Evolutionary conservation across 106 monocot species (phyloP).

Genomic region (Phalaenopsis equestris): DNA sequence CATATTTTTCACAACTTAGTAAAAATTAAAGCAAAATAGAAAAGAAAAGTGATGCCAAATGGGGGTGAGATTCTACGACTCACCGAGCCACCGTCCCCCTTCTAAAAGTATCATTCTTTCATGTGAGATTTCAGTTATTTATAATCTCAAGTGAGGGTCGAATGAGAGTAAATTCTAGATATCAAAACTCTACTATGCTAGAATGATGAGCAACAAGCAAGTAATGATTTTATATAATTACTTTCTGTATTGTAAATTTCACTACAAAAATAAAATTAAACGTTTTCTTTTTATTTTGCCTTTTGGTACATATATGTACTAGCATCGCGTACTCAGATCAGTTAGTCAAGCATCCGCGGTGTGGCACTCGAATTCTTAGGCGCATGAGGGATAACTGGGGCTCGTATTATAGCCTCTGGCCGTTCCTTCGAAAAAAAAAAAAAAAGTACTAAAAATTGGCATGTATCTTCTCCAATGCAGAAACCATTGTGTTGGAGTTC

Average conservation of each 20-base stretch:
- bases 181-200: neutral
- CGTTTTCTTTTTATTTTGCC: neutral
- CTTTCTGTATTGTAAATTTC: neutral
- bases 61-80: no score
- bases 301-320: neutral
- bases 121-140: neutral
- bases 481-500: constrained; percentile 33
- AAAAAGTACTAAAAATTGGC: no score
- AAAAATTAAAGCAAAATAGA: no score
- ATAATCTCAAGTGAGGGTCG: neutral
- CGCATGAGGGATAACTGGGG: no score
- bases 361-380: no score
- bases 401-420: no score
- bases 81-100: no score
- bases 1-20: no score
- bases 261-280: neutral
- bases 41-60: no score
- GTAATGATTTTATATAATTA: neutral
- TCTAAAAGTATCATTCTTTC: no score
- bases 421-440: no score
- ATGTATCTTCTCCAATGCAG: constrained; percentile 1
- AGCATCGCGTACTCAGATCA: neutral
- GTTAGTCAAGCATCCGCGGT: no score
- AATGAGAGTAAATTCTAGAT: neutral
- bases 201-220: neutral